Percentiles rank a stretch among this genome's conserved stretches.
These are phyloP conservation scores for sorghum (Sorghum bicolor) DNA, from an alignment of 176 grass and related monocot species.

Conservation along the genomic window Sorghum_bicolor_NCBIv3 NC_012879.2:7005501-7006000, in stretches of 20 bases:
- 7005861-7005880: constrained; percentile 48
- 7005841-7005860: constrained; percentile 88
- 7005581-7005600: constrained; percentile 67
- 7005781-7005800: not conserved
- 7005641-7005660: constrained; percentile 88
- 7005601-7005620: constrained; percentile 66
- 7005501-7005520: not conserved
- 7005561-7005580: constrained; percentile 62
- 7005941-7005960: constrained; percentile 51
- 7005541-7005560: constrained; percentile 79
- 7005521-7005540: not conserved
- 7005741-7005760: not conserved
- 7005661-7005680: constrained; percentile 49
- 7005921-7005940: not conserved
- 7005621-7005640: constrained; percentile 67
- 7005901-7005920: not conserved
- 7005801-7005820: constrained; percentile 73
- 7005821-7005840: constrained; percentile 89
- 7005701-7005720: not conserved
- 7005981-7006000: constrained; percentile 88
- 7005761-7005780: not conserved
- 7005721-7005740: not conserved
- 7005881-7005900: not conserved
- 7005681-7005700: not conserved
- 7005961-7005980: constrained; percentile 79